Conservation (phyloP, 208 protist genomes). For the Tritrichomonas foetus region DNA sequence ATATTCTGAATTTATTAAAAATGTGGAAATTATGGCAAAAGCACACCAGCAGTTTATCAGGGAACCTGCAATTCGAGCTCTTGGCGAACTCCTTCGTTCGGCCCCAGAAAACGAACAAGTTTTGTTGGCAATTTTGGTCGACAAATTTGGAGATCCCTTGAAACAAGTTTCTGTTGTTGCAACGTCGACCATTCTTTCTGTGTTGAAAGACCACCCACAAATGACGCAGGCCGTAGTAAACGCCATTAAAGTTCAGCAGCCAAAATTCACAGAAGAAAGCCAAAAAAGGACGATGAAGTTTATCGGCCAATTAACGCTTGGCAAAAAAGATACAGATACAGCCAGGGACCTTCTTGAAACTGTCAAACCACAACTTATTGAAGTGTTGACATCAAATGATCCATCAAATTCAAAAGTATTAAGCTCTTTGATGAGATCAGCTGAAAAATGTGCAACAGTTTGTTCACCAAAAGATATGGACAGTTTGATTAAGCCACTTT, state of each 20-base stretch:
- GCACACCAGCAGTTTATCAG: background rate
- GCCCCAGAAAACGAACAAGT: background rate
- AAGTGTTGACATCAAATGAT: background rate
- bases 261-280: background rate
- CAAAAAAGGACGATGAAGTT: background rate
- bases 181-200: background rate
- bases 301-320: background rate
- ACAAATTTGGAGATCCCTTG: conserved; percentile 21
- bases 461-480: conserved; percentile 2
- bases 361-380: background rate
- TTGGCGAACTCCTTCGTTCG: background rate
- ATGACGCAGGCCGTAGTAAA: background rate
- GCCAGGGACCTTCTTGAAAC: background rate
- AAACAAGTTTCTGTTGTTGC: background rate
- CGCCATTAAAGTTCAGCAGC: background rate
- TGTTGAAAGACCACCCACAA: background rate
- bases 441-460: background rate
- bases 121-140: background rate
- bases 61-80: background rate
- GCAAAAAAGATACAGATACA: background rate
- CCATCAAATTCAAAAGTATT: background rate
- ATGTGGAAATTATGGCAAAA: background rate
- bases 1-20: background rate
- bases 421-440: background rate
- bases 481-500: background rate